Evolutionary conservation across 805 yeast genomes (phyloP), one percentile per base, ranked within the genome.

Genomic region (Candida pini): DNA sequence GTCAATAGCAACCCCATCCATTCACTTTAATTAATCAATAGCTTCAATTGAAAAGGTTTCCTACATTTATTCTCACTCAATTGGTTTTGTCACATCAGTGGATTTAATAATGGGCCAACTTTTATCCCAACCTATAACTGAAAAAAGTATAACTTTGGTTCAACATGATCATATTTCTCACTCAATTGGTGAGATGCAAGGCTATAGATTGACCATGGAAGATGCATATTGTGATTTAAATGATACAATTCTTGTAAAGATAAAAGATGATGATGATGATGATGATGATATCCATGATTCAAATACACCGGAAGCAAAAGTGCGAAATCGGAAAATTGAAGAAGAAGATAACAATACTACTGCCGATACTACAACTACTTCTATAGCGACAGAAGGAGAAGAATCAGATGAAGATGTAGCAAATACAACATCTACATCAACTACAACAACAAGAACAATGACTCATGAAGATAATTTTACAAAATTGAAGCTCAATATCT

Each of bases 181-280:
- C 48, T 68, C 78, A 30, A 64, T 81, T 5, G 89, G 88, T 3
- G 73, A 83, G 20, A 82, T 81, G 86, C 88, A 81, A 53, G 89
- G 90, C 4, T 81, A 80, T 55, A 58, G 90, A 34, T 60, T 76
- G 48, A 68, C 81, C 5, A 84, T 82, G 76, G 90, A 82, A 50
- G 90, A 82, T 58, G 83, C 87, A 4, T 82, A 78, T 54, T 67
- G 74, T 40, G 71, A 76, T 15, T 49, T 68, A 26, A 50, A 56
- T 31, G 58, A 50, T 15, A 38, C 35, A 3, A 44, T 53, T 13
- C 65, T 63, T 4, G n/a, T 38, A 14, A 28, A 13, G 14, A 15
- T 12, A 9, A 6, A 28, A n/a, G 30, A n/a, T 28, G 9, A 7
- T 28, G 19, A 13, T 28, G 30, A 7, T 16, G 18, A n/a, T 13